Conservation (phyloP, 2,329 filamentous ascomycete genomes). For the Clonostachys rhizophaga region DNA sequence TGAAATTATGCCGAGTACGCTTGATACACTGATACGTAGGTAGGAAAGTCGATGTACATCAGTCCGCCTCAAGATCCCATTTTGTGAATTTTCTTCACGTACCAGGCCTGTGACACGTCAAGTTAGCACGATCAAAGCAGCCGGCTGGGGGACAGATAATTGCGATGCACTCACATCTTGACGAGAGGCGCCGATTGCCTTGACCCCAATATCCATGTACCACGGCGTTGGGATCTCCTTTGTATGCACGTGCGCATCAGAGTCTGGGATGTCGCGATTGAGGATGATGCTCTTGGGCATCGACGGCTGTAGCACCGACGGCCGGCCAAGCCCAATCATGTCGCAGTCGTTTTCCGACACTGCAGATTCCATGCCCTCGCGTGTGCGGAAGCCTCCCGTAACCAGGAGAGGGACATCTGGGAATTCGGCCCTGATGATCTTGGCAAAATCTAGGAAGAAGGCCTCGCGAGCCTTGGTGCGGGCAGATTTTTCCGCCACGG, state of each 20-base stretch:
- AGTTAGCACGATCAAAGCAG: no score
- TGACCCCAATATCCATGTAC: not conserved
- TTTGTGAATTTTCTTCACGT: no score
- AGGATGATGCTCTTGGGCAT: conserved; percentile 27
- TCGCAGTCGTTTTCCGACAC: conserved; percentile 30
- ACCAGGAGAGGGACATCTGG: conserved; percentile 45
- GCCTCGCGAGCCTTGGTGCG: conserved; percentile 51
- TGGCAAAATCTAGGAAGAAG: conserved; percentile 64
- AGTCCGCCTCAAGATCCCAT: no score
- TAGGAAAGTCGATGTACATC: no score
- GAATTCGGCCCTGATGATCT: conserved; percentile 38
- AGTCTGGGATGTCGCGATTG: conserved; percentile 23
- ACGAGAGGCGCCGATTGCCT: no score
- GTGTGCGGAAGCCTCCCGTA: conserved; percentile 58
- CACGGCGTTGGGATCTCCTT: not conserved
- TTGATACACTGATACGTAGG: no score
- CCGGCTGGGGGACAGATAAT: no score
- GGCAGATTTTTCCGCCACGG: not conserved
- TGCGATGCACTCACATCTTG: no score
- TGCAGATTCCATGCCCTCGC: conserved; percentile 32
- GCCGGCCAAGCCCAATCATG: conserved; percentile 31
- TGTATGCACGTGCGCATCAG: conserved; percentile 1
- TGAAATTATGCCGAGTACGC: no score
- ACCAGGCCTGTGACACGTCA: no score
- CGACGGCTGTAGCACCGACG: conserved; percentile 27